Percentiles rank a stretch among this genome's conserved stretches.
Evolutionary conservation across 2,329 filamentous ascomycete genomes (phyloP).

Genomic region (Chaetomiaceae sp.): DNA sequence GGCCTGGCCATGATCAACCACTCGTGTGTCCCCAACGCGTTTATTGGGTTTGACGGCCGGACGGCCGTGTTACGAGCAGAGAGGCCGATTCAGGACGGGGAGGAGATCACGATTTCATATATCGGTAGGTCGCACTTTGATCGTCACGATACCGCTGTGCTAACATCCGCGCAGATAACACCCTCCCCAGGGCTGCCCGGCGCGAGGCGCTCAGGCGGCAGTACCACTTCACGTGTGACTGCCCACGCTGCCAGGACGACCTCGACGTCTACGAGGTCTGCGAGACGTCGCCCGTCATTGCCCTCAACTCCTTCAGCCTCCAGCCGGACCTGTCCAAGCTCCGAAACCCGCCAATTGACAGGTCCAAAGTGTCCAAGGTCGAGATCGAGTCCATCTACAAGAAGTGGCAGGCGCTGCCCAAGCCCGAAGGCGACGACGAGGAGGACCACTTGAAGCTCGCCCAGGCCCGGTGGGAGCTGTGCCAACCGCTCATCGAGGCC

Average conservation of each 20-base stretch:
- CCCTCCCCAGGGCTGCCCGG: conserved; percentile 40
- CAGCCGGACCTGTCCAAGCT: conserved; percentile 36
- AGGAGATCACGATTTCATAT: conserved; percentile 59
- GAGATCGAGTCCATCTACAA: conserved; percentile 27
- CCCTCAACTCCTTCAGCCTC: conserved; percentile 43
- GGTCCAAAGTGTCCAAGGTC: conserved; percentile 24
- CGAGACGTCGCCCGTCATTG: conserved; percentile 36
- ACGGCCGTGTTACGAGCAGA: conserved; percentile 48
- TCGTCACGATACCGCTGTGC: neutral
- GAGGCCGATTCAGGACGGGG: conserved; percentile 42
- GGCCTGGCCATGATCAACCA: conserved; percentile 58
- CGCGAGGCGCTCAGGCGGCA: conserved; percentile 39
- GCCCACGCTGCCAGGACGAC: conserved; percentile 45
- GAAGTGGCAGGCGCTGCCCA: conserved; percentile 19
- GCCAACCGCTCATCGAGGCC: conserved; percentile 35
- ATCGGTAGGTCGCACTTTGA: conserved; percentile 41
- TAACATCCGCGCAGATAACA: conserved; percentile 40
- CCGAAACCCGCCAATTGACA: conserved; percentile 30
- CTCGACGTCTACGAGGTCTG: conserved; percentile 52
- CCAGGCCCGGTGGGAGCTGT: conserved; percentile 34
- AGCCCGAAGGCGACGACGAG: conserved; percentile 7
- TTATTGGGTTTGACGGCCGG: conserved; percentile 51
- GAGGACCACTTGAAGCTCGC: conserved; percentile 27
- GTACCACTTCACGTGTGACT: conserved; percentile 51
- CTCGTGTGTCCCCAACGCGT: conserved; percentile 56